Conservation (phyloP, 2,329 filamentous ascomycete genomes). For the Epichloe hybrida region DNA sequence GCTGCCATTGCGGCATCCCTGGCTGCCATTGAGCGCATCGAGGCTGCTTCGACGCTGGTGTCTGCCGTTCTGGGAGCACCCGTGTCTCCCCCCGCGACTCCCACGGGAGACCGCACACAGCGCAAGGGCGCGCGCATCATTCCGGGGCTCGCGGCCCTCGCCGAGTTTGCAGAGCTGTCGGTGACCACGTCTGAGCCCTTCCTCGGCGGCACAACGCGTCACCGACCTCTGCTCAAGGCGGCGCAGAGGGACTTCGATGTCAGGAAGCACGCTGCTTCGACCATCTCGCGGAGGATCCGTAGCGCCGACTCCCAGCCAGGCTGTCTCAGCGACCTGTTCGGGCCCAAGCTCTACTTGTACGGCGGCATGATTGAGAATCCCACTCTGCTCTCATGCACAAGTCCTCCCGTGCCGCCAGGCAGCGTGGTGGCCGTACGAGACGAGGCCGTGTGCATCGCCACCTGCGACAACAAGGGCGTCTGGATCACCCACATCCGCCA, state of each 20-base stretch:
- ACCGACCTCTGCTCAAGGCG: constrained; percentile 25
- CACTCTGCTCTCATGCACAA: constrained; percentile 1
- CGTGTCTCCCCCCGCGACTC: constrained; percentile 3
- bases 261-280: constrained; percentile 18
- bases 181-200: constrained; percentile 22
- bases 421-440: constrained; percentile 22
- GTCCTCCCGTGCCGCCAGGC: constrained; percentile 7
- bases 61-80: not conserved
- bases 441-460: constrained; percentile 22
- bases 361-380: constrained; percentile 25
- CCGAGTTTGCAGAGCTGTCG: constrained; percentile 16
- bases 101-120: not conserved
- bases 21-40: constrained; percentile 23
- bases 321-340: constrained; percentile 23
- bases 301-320: constrained; percentile 28
- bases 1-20: constrained; percentile 24
- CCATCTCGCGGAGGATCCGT: constrained; percentile 28
- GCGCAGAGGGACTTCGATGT: constrained; percentile 23
- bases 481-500: constrained; percentile 28
- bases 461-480: constrained; percentile 24
- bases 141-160: constrained; percentile 13
- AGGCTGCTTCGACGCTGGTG: constrained; percentile 11
- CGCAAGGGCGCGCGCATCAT: constrained; percentile 4
- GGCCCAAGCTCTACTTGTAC: constrained; percentile 24
- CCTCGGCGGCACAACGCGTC: constrained; percentile 22